Base-by-base conservation (phyloP, 2,329 filamentous ascomycete species). In the Nigrograna mackinnonii region DNA sequence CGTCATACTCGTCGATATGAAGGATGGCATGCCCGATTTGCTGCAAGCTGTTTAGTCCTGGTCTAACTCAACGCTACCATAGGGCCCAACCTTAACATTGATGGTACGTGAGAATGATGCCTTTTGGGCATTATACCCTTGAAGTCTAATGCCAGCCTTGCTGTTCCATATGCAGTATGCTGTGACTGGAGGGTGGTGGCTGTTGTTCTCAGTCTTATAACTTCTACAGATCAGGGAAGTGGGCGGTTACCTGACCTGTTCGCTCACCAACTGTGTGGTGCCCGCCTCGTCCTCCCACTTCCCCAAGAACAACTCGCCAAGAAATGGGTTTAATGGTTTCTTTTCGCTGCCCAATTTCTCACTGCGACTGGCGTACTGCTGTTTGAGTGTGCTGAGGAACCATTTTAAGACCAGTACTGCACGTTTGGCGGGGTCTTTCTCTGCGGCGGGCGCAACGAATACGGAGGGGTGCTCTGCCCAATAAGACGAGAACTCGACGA, bases 81-180 rank as follows among this genome's bases (percentile, higher is more conserved):
- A n/a, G 18, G 14, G 22, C 35, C 55, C 13, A 24, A 68, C 67
- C 57, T 95, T 96, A 64, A 99, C 87, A 61, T 92, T 87, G 69
- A 97, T 96, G 33, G 92, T 96, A 56, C 87, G 86, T 49, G 87
- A 89, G 71, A 99, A 96, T 13, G 90, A 95, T 4, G 92, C 91
- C 70, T 96, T 97, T 66, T 97, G 94, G 13, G 89, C 92, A 62
- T 97, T 96, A 75, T 96, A 96, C 39, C 92, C 92, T 74, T 84
- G 77, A 17, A 86, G 68, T 57, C 79, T 70, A 37, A 97, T 83
- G 45, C 91, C 90, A 49, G 94, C 83, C 62, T 89, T 83, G 50
- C 86, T 75, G 71, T 99, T 97, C 71, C 83, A 86, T 67, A 97
- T 95, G 65, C 84, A 86, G 74, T 97, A 99, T 32, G 92, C 94